Evolutionary conservation across 345 rosid species (phyloP).

Genomic region (Schrenkiella parvula): DNA sequence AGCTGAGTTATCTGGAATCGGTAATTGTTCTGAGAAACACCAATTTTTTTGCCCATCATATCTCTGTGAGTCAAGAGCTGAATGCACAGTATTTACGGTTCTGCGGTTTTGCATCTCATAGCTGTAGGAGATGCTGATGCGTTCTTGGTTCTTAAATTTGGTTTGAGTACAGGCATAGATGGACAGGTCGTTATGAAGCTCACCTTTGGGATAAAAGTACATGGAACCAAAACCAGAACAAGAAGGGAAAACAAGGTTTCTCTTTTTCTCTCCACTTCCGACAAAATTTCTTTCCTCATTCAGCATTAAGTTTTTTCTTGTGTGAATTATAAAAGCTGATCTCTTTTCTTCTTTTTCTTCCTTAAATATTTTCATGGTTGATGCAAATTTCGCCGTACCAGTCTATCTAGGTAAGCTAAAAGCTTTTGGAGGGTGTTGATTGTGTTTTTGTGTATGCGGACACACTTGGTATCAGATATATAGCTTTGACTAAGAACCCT

Average conservation of each 20-base stretch:
- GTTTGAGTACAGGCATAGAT: conserved; percentile 66
- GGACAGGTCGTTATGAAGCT: conserved; percentile 99
- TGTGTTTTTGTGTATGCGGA: conserved; percentile 3
- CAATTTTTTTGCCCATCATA: not conserved
- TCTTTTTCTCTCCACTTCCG: not conserved
- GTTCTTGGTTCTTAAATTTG: not conserved
- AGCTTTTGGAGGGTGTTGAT: not conserved
- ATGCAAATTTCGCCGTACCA: conserved; percentile 35
- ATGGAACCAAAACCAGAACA: conserved; percentile 98
- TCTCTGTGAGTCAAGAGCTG: not conserved
- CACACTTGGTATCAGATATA: not conserved
- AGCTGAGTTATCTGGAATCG: not conserved
- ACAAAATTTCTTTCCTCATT: not conserved
- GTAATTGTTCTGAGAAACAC: not conserved
- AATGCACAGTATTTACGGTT: not conserved
- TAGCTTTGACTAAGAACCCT: conserved; percentile 10
- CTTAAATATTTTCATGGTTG: conserved; percentile 32
- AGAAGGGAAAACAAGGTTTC: conserved; percentile 97
- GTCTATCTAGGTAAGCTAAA: conserved; percentile 84
- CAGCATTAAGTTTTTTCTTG: not conserved
- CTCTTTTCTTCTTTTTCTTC: conserved; percentile 14
- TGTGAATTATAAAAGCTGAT: conserved; percentile 35
- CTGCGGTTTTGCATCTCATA: not conserved
- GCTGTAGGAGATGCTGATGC: conserved; percentile 12
- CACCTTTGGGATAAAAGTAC: conserved; percentile 99